Evolutionary conservation across 2,329 filamentous ascomycete species (phyloP).

Genomic region (Paracamarosporium sp.): DNA sequence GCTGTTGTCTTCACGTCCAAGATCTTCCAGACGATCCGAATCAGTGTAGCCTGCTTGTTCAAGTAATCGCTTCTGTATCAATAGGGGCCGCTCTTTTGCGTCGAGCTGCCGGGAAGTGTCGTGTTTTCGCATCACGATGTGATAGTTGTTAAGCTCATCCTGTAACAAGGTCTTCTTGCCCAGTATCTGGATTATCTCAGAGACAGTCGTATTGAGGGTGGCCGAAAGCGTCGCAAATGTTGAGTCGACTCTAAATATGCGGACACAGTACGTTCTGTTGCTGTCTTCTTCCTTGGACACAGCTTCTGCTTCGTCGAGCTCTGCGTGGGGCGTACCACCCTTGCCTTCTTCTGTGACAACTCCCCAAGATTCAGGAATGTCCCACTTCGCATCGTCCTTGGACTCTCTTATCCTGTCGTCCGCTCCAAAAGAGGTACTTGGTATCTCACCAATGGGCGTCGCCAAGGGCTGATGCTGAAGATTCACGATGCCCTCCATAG

Average conservation of each 20-base stretch:
- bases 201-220: conserved; percentile 80
- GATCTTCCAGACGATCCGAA: conserved; percentile 85
- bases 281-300: conserved; percentile 72
- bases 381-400: conserved; percentile 71
- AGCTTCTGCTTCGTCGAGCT: conserved; percentile 72
- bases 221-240: conserved; percentile 94
- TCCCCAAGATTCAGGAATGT: conserved; percentile 95
- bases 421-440: conserved; percentile 54
- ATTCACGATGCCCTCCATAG: conserved; percentile 91
- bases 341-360: conserved; percentile 79
- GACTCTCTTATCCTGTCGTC: conserved; percentile 40
- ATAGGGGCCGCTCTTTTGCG: conserved; percentile 78
- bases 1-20: conserved; percentile 95
- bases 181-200: conserved; percentile 86
- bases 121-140: conserved; percentile 94
- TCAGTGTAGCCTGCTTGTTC: conserved; percentile 92
- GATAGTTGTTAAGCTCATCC: conserved; percentile 90
- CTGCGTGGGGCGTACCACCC: conserved; percentile 58
- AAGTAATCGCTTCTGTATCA: conserved; percentile 89
- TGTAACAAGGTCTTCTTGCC: conserved; percentile 94
- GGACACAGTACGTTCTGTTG: conserved; percentile 82
- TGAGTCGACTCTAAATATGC: conserved; percentile 90
- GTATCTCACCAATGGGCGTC: conserved; percentile 63
- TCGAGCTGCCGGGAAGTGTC: conserved; percentile 84
- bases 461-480: conserved; percentile 69